Percentiles rank a stretch among this genome's conserved stretches.
Evolutionary conservation across 116 monocot species (phyloP).

Genomic region (Posidonia oceanica): DNA sequence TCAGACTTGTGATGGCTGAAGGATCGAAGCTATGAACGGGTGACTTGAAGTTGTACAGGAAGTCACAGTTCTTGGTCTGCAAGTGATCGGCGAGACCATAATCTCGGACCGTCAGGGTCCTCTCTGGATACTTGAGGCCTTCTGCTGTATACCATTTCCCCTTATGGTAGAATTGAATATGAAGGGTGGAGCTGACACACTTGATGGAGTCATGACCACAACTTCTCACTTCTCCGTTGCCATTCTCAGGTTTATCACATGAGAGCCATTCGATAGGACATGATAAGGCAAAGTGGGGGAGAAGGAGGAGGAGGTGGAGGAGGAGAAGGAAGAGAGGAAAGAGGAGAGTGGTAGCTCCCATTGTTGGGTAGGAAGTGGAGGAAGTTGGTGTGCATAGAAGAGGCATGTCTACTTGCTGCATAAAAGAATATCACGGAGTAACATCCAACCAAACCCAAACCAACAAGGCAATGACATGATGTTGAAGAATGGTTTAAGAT

Average conservation of each 20-base stretch:
- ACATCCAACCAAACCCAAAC: not conserved
- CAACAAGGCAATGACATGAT: not conserved
- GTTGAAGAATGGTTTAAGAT: not conserved
- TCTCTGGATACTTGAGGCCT: not conserved
- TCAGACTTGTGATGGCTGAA: not conserved
- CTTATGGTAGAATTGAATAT: not conserved
- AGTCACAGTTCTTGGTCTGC: not conserved
- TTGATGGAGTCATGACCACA: conserved; percentile 2
- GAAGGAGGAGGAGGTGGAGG: conserved; percentile 1
- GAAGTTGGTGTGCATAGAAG: not conserved
- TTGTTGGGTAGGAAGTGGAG: conserved; percentile 1
- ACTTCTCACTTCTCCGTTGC: not conserved
- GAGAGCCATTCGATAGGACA: not conserved
- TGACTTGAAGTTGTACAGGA: conserved; percentile 4
- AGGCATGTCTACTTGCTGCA: not conserved
- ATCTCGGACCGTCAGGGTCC: not conserved
- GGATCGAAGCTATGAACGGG: not conserved
- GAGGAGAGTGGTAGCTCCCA: not conserved
- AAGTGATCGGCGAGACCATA: not conserved
- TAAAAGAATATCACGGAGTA: not conserved
- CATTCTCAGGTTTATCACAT: not conserved
- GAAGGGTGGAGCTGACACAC: not conserved
- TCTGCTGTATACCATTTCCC: not conserved
- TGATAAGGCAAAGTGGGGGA: not conserved
- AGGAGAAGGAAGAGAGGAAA: not conserved